Evolutionary conservation across 345 rosid species (phyloP).

Genomic region (Brassica incana): DNA sequence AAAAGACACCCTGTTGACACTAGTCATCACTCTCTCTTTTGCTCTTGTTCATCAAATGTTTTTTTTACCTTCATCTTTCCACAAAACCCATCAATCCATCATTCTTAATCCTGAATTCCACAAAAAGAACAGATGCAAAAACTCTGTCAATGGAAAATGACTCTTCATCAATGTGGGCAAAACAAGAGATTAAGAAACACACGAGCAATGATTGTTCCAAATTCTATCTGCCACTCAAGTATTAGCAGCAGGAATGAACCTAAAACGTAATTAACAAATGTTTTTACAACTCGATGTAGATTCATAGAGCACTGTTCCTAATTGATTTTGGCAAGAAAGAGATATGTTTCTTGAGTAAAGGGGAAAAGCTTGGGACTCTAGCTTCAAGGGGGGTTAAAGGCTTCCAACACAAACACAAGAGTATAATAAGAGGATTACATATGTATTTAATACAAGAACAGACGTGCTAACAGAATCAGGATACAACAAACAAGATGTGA

Average conservation of each 20-base stretch:
- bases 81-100: background rate
- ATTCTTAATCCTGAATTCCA: background rate
- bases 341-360: slow-evolving; percentile 18
- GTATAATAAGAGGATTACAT: background rate
- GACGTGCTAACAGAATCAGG: background rate
- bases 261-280: background rate
- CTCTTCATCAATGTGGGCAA: slow-evolving; percentile 16
- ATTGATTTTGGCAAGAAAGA: slow-evolving; percentile 12
- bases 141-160: slow-evolving; percentile 14
- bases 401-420: slow-evolving; percentile 25
- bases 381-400: slow-evolving; percentile 24
- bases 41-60: background rate
- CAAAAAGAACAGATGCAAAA: slow-evolving; percentile 16
- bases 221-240: slow-evolving; percentile 14
- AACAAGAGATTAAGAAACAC: slow-evolving; percentile 10
- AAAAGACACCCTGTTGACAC: background rate
- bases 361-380: slow-evolving; percentile 26
- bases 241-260: background rate
- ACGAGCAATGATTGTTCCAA: slow-evolving; percentile 14
- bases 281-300: background rate
- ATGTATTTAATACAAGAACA: background rate
- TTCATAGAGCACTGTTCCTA: slow-evolving; percentile 7
- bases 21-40: slow-evolving; percentile 14
- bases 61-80: background rate
- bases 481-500: slow-evolving; percentile 22